Conservation (phyloP, 805 yeast species). For the Ogataea siamensis region DNA sequence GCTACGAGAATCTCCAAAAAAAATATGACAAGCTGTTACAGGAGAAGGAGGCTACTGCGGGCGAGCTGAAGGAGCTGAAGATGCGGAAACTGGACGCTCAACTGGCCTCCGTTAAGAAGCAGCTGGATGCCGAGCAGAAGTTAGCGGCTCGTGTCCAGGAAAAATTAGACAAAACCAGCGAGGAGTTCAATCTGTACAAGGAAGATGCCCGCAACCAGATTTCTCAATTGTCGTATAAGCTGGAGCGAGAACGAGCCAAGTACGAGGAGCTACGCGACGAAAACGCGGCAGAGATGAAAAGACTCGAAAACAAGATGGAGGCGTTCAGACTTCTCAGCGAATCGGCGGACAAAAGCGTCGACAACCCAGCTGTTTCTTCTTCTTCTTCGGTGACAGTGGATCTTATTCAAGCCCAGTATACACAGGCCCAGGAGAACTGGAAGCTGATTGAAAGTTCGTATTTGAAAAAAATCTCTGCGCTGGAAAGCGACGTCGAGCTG, state of each 20-base stretch:
- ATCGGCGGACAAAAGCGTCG: slow-evolving; percentile 23
- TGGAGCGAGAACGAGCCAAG: slow-evolving; percentile 30
- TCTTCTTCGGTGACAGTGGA: slow-evolving; percentile 32
- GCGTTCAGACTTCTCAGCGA: slow-evolving; percentile 63
- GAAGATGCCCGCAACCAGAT: slow-evolving; percentile 24
- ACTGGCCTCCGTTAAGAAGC: slow-evolving; percentile 33
- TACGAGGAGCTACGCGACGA: slow-evolving; percentile 31
- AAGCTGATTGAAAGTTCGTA: slow-evolving; percentile 71
- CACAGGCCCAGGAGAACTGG: slow-evolving; percentile 80
- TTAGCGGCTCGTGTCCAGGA: slow-evolving; percentile 20
- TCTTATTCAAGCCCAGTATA: slow-evolving; percentile 65
- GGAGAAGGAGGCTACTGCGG: slow-evolving; percentile 26
- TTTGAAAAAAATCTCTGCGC: slow-evolving; percentile 41
- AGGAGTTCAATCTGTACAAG: slow-evolving; percentile 24
- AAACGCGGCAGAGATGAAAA: slow-evolving; percentile 44
- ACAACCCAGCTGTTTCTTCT: slow-evolving; percentile 6
- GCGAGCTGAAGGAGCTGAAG: slow-evolving; percentile 34
- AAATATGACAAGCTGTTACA: slow-evolving; percentile 24
- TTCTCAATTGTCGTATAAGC: slow-evolving; percentile 30
- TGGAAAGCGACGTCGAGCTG: slow-evolving; percentile 46
- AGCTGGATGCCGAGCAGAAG: slow-evolving; percentile 36
- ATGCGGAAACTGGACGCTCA: slow-evolving; percentile 35
- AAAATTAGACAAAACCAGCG: slow-evolving; percentile 23
- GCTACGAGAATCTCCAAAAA: slow-evolving; percentile 21
- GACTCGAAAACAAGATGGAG: slow-evolving; percentile 72